These are phyloP conservation scores for Paramecium pentaurelia DNA, from an alignment of 73 alveolate species.

Conservation along the genomic window DNA sequence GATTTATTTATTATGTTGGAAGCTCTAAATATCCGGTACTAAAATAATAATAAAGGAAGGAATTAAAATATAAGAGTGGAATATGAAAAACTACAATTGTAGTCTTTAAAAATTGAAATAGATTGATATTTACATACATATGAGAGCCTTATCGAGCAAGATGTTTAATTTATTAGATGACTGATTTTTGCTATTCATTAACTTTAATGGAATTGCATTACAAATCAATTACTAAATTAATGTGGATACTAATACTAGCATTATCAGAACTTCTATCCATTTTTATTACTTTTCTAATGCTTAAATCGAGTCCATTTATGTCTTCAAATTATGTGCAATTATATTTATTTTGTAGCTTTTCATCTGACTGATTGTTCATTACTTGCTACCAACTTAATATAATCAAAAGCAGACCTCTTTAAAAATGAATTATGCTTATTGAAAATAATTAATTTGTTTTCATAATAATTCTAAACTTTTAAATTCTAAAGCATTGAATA, in stretches of 20 bases:
- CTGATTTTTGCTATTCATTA: neutral
- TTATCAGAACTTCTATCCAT: neutral
- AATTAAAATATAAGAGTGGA: neutral
- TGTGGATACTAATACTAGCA: neutral
- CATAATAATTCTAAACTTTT: neutral
- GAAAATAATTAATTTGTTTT: slow-evolving; percentile 32
- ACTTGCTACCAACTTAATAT: neutral
- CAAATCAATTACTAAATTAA: neutral
- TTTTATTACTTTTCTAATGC: slow-evolving; percentile 15
- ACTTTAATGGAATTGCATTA: neutral
- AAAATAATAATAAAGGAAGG: neutral
- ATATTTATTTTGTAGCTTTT: neutral
- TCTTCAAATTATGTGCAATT: neutral
- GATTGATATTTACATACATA: neutral
- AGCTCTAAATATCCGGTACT: slow-evolving; percentile 41
- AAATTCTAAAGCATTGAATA: neutral
- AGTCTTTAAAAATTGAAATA: neutral
- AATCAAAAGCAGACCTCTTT: neutral
- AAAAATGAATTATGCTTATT: neutral
- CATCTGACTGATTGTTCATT: neutral
- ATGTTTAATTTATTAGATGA: neutral
- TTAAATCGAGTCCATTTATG: neutral
- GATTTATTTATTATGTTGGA: neutral
- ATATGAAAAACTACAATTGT: neutral
- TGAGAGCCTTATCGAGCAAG: slow-evolving; percentile 30